Conservation (phyloP, 441 rosid genomes). For the Adansonia rubrostipa region DNA sequence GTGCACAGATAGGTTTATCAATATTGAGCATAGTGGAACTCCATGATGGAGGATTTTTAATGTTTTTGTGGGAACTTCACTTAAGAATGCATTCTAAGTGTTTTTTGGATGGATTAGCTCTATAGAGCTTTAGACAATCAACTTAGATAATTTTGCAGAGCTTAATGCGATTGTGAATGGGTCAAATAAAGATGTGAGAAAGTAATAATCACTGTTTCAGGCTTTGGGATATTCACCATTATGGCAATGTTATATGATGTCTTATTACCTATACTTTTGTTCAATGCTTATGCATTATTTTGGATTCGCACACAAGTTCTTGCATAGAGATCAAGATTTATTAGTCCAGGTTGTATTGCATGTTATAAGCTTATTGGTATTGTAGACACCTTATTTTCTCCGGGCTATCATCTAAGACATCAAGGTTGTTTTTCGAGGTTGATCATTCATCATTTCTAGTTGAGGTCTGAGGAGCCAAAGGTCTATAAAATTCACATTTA, state of each 20-base stretch:
- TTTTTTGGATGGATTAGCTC: conserved; percentile 64
- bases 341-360: no score
- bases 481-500: no score
- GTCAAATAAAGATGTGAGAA: conserved; percentile 42
- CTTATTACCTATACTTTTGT: conserved; percentile 63
- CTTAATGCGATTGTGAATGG: conserved; percentile 54
- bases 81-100: conserved; percentile 77
- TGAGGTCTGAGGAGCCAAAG: no score
- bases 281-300: no score
- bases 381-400: no score
- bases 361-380: no score
- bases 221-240: conserved; percentile 52
- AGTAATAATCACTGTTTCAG: conserved; percentile 36
- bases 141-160: conserved; percentile 58
- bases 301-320: no score
- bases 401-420: no score
- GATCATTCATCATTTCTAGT: no score
- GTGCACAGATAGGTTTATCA: conserved; percentile 38
- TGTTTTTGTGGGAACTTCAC: conserved; percentile 50
- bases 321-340: no score
- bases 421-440: no score
- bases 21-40: conserved; percentile 41
- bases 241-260: conserved; percentile 76
- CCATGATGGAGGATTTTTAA: conserved; percentile 54
- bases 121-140: conserved; percentile 73